These are phyloP conservation scores for Diplodia scrobiculata DNA, from an alignment of 2,329 filamentous ascomycete species.

Conservation along the genomic window DNA sequence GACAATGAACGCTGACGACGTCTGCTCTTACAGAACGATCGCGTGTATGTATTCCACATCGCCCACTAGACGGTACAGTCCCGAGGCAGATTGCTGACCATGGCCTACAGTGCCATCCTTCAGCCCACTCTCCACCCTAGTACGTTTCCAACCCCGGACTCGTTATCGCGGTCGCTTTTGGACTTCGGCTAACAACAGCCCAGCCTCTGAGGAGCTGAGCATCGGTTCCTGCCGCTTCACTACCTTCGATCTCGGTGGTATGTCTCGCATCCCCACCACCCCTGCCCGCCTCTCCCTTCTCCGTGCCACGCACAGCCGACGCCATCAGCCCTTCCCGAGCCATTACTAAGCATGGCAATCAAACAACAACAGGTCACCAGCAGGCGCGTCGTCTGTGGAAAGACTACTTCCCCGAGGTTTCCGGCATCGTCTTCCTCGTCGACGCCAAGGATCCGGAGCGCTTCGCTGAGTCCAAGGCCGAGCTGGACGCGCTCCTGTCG, in stretches of 20 bases:
- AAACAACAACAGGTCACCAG: constrained; percentile 35
- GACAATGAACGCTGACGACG: constrained; percentile 1
- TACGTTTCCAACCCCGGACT: constrained; percentile 52
- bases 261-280: background rate
- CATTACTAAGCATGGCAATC: constrained; percentile 19
- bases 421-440: constrained; percentile 93
- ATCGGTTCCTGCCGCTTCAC: constrained; percentile 73
- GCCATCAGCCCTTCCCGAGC: background rate
- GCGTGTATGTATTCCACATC: constrained; percentile 49
- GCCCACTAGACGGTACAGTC: background rate
- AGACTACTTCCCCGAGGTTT: constrained; percentile 46
- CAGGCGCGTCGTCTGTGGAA: constrained; percentile 47
- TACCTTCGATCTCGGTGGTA: constrained; percentile 85
- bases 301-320: background rate
- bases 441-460: constrained; percentile 97
- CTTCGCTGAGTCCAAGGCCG: constrained; percentile 89
- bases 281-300: background rate
- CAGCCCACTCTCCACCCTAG: constrained; percentile 72
- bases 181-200: constrained; percentile 30
- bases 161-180: background rate
- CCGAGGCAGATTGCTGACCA: constrained; percentile 5
- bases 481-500: constrained; percentile 87
- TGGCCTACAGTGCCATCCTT: constrained; percentile 49
- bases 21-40: constrained; percentile 66
- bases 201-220: constrained; percentile 66